Conservation (phyloP, 1,284 basidiomycete species). For the Trametes pubescens region DNA sequence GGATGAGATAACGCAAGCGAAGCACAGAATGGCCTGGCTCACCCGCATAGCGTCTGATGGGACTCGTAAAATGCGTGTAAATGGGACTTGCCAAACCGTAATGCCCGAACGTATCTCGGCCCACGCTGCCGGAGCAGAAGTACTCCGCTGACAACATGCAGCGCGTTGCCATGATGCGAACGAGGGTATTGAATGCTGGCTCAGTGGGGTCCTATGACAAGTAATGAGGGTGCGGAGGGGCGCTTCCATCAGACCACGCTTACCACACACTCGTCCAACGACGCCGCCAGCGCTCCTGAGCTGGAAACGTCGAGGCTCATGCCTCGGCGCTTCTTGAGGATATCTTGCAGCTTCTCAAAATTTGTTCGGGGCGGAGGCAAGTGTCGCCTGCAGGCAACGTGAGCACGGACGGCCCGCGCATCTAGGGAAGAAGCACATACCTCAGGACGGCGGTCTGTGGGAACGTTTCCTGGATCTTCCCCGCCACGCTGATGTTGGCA, state of each 20-base stretch:
- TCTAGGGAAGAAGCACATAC: slow-evolving; percentile 48
- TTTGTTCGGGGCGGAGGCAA: slow-evolving; percentile 92
- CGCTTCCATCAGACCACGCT: slow-evolving; percentile 25
- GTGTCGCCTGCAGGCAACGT: slow-evolving; percentile 73
- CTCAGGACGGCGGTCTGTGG: slow-evolving; percentile 95
- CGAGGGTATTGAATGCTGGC: slow-evolving; percentile 95
- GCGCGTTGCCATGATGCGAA: slow-evolving; percentile 98
- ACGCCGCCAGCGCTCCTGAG: slow-evolving; percentile 90
- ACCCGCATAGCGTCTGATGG: slow-evolving; percentile 94
- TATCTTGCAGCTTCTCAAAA: slow-evolving; percentile 96
- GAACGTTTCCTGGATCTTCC: slow-evolving; percentile 93
- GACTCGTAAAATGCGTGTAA: slow-evolving; percentile 98
- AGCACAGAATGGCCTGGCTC: slow-evolving; percentile 46
- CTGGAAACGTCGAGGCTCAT: slow-evolving; percentile 92
- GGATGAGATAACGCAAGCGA: slow-evolving; percentile 20
- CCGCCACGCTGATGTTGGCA: slow-evolving; percentile 95
- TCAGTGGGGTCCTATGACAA: slow-evolving; percentile 72
- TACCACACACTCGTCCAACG: slow-evolving; percentile 76
- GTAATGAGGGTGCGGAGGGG: slow-evolving; percentile 9
- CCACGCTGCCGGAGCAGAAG: slow-evolving; percentile 95
- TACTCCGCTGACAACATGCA: slow-evolving; percentile 99
- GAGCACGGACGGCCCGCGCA: slow-evolving; percentile 14
- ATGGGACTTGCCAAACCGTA: slow-evolving; percentile 97
- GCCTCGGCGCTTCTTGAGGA: slow-evolving; percentile 87
- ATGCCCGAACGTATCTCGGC: slow-evolving; percentile 93